A percentile compares a stretch with the other conserved stretches of the same genome.
phyloP scores from a whole-genome alignment of 1,139 yeast genomes.

The Protomyces lactucae-debilis region DNA sequence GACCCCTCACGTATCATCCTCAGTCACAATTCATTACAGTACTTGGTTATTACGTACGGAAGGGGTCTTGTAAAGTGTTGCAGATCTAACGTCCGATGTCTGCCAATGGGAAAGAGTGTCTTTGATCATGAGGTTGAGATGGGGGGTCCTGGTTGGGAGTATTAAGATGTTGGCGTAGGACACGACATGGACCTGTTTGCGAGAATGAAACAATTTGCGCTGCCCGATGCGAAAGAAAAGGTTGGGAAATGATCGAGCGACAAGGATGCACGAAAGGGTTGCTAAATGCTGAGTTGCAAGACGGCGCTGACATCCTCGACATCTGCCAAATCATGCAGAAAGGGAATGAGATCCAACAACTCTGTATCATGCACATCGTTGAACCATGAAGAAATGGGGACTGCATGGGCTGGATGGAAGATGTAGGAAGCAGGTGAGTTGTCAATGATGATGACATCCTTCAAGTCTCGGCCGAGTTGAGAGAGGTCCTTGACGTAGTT shows the following conservation, averaged over 20 bases:
- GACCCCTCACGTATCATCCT: too few species aligned
- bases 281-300: constrained; percentile 46
- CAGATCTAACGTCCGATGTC: too few species aligned
- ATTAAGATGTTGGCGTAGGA: too few species aligned
- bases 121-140: too few species aligned
- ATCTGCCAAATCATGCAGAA: constrained; percentile 68
- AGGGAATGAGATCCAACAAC: constrained; percentile 81
- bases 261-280: background rate
- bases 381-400: constrained; percentile 98
- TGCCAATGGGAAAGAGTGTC: too few species aligned
- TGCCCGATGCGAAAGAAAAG: too few species aligned
- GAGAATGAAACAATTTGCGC: too few species aligned
- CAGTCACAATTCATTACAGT: too few species aligned
- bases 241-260: background rate
- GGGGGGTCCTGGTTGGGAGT: too few species aligned
- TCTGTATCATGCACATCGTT: constrained; percentile 97
- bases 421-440: constrained; percentile 96
- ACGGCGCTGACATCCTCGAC: constrained; percentile 83
- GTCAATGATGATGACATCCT: constrained; percentile 83
- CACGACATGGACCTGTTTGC: too few species aligned
- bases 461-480: constrained; percentile 86
- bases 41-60: too few species aligned
- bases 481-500: constrained; percentile 89
- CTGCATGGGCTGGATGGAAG: constrained; percentile 95
- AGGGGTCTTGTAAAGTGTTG: too few species aligned